Base-by-base conservation (phyloP, 2,329 filamentous ascomycete species). In the Shiraia sp. region DNA sequence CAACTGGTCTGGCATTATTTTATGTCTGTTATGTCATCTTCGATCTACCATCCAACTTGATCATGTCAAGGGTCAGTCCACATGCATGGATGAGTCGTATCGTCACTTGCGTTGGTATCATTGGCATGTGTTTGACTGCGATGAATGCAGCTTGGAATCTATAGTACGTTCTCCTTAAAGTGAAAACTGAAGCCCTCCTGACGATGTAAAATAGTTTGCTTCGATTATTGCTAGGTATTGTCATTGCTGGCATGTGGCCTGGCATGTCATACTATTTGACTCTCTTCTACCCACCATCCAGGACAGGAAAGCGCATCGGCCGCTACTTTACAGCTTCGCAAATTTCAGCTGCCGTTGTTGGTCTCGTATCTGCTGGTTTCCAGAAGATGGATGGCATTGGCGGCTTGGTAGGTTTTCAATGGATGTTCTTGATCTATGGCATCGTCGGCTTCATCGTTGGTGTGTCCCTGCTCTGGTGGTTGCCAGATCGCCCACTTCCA, bases 221-320 rank as follows among this genome's bases (percentile, higher is more conserved):
- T 19, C 85, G 90, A 6, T 85, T 96, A 41, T 77, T 96, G 9
- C 80, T 96, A 6, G 90, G 90, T 33, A 79, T 93, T 10, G 90
- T 95, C 16, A 91, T 91, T 64, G 90, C 90, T 1, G 90, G 90
- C 32, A 90, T 96, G 86, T 96, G 90, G 90, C 90, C 90, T 0
- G 90, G 90, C 35, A 95, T 96, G 90, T 83, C 89, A 8, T 93
- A 93, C 68, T 96, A 95, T 63, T 77, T 96, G 32, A 95, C 90
- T 0, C 78, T 95, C 6, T 96, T 95, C 75, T 96, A 96, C 63
- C 90, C 90, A 6, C 90, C 90, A 0, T 88, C 87, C 5, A 80
- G 88, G 10, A 93, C 87, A 1, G 90, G 88, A 10, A 95, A 93
- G 73, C 81, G 90, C 27, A 95, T 96, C 51, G 90, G 90, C 26